Evolutionary conservation across 2,329 filamentous ascomycete species (phyloP).

Genomic region (Cordyceps fumosorosea): DNA sequence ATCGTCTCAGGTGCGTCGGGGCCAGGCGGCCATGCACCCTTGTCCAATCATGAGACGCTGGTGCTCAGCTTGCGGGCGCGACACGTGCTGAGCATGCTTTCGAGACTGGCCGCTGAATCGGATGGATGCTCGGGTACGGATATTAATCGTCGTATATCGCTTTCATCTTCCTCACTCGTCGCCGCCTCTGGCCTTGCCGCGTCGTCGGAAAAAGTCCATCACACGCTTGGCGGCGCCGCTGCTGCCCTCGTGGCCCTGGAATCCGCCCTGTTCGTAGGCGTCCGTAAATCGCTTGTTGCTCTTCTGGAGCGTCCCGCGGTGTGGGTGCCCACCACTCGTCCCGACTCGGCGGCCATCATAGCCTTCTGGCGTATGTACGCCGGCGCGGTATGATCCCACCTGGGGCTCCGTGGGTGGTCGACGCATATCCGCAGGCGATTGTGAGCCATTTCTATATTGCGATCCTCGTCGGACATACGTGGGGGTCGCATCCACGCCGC

Average conservation of each 20-base stretch:
- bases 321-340: constrained; percentile 29
- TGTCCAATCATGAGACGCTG: background rate
- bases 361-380: constrained; percentile 36
- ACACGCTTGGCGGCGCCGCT: constrained; percentile 84
- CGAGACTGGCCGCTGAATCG: background rate
- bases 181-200: constrained; percentile 66
- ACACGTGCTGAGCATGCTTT: background rate
- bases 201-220: constrained; percentile 95
- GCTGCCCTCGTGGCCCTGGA: constrained; percentile 67
- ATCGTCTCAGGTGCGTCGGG: background rate
- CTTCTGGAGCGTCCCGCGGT: constrained; percentile 65
- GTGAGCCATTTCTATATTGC: constrained; percentile 44
- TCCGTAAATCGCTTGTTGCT: constrained; percentile 83
- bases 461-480: constrained; percentile 39
- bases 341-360: constrained; percentile 34
- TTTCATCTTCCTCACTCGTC: constrained; percentile 40
- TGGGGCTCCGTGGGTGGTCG: constrained; percentile 33
- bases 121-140: background rate
- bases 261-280: constrained; percentile 71
- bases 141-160: background rate
- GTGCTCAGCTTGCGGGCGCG: background rate
- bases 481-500: constrained; percentile 38
- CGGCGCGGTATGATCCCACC: constrained; percentile 38
- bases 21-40: background rate
- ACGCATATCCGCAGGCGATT: constrained; percentile 46